phyloP scores from a whole-genome alignment of 805 yeast genomes.

The Lachancea dasiensis region DNA sequence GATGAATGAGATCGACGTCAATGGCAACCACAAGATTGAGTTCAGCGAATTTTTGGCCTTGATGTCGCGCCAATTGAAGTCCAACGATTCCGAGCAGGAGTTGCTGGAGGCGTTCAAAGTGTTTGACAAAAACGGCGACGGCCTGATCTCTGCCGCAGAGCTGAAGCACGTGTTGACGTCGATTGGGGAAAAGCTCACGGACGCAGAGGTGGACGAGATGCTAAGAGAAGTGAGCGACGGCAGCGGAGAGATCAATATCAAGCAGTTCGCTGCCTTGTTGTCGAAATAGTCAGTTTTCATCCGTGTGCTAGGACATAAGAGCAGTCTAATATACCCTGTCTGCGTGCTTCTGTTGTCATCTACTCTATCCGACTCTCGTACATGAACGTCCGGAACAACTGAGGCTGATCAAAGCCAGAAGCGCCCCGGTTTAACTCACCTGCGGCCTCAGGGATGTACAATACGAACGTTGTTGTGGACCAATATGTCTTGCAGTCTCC shows the following conservation, averaged over 20 bases:
- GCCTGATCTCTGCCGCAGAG: constrained; percentile 94
- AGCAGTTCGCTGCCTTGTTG: constrained; percentile 89
- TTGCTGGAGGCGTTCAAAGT: constrained; percentile 97
- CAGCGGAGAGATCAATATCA: constrained; percentile 95
- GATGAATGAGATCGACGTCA: constrained; percentile 95
- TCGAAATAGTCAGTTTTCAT: too few relatives aligned
- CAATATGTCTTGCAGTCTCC: too few relatives aligned
- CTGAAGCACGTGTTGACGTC: constrained; percentile 94
- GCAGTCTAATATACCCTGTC: too few relatives aligned
- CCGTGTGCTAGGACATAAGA: too few relatives aligned
- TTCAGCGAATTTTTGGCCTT: constrained; percentile 77
- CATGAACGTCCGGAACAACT: too few relatives aligned
- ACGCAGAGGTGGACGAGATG: constrained; percentile 97
- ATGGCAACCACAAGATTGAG: constrained; percentile 86
- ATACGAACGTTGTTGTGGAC: too few relatives aligned
- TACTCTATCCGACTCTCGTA: too few relatives aligned
- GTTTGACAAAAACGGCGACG: constrained; percentile 94
- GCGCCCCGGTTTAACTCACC: too few relatives aligned
- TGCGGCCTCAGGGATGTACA: too few relatives aligned
- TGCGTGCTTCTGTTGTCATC: too few relatives aligned
- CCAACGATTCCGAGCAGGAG: constrained; percentile 95
- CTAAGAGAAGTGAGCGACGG: constrained; percentile 92
- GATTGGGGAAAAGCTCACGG: constrained; percentile 94
- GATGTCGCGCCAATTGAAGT: constrained; percentile 92
- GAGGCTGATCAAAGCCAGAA: too few relatives aligned